Percentiles rank a stretch among this genome's conserved stretches.
Evolutionary conservation across 2,329 filamentous ascomycete genomes (phyloP).

Genomic region (Emmonsiellopsis sp.): DNA sequence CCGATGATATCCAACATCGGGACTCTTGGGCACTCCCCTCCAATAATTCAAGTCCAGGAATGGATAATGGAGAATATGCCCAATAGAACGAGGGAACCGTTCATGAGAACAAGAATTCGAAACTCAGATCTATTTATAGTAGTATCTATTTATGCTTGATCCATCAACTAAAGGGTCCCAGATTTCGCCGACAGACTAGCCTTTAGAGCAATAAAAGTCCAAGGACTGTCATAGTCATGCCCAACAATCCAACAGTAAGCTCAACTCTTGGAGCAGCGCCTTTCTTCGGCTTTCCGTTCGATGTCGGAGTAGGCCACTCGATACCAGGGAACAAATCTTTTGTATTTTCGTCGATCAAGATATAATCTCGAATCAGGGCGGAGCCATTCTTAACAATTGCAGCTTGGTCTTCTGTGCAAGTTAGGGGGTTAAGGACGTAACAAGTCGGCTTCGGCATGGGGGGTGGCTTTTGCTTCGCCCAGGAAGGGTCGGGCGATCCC

Average conservation of each 20-base stretch:
- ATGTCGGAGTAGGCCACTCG: slow-evolving; percentile 21
- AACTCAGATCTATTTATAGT: not conserved
- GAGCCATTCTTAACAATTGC: slow-evolving; percentile 35
- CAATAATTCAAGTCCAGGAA: no score
- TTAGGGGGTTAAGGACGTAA: slow-evolving; percentile 30
- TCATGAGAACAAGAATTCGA: no score
- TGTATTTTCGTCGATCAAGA: slow-evolving; percentile 27
- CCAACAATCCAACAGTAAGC: not conserved
- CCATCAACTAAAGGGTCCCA: no score
- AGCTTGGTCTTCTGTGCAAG: slow-evolving; percentile 39
- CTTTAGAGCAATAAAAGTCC: not conserved
- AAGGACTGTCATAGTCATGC: not conserved
- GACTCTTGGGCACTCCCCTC: no score
- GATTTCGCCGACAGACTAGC: not conserved
- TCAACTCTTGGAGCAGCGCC: not conserved
- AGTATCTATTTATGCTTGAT: no score
- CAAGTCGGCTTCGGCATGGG: not conserved
- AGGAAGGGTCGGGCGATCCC: not conserved
- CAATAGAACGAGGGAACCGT: no score
- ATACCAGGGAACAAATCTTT: not conserved
- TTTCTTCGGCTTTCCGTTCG: slow-evolving; percentile 48
- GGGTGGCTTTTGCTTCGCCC: slow-evolving; percentile 18
- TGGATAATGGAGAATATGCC: no score
- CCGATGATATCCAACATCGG: no score
- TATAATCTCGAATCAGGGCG: slow-evolving; percentile 39